A percentile compares a stretch with the other conserved stretches of the same genome.
phyloP scores from a whole-genome alignment of 768 basidiomycete genomes.

The Termitomyces sp. region DNA sequence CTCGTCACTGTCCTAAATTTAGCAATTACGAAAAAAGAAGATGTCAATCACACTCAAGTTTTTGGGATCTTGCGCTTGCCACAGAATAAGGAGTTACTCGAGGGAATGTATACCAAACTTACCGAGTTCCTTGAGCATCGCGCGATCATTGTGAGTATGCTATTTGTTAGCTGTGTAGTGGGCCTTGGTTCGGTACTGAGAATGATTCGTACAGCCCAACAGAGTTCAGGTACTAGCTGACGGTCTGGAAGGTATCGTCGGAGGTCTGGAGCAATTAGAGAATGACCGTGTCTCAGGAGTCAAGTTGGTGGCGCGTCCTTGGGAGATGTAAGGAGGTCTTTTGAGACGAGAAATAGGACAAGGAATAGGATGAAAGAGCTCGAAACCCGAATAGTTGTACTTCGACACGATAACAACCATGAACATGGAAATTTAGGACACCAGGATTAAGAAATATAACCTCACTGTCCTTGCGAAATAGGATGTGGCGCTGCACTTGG shows the following conservation, averaged over 20 bases:
- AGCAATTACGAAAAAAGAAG: constrained; percentile 28
- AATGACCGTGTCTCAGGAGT: constrained; percentile 34
- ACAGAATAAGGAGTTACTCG: constrained; percentile 10
- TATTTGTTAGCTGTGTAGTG: background rate
- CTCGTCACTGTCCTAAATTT: constrained; percentile 27
- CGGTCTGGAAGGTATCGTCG: constrained; percentile 35
- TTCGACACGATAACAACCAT: background rate
- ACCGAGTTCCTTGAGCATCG: constrained; percentile 21
- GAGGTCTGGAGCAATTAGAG: constrained; percentile 35
- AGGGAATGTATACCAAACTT: constrained; percentile 11
- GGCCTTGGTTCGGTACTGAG: background rate
- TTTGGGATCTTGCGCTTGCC: constrained; percentile 16
- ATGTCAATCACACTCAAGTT: constrained; percentile 11
- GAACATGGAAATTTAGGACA: background rate
- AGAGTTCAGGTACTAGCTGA: constrained; percentile 31
- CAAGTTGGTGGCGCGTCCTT: constrained; percentile 37
- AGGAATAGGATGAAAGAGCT: background rate
- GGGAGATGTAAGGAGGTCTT: background rate
- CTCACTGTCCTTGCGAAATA: too few relatives aligned
- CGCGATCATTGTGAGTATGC: constrained; percentile 20
- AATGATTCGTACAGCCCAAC: constrained; percentile 30
- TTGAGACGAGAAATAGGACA: background rate
- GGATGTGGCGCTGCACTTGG: too few relatives aligned
- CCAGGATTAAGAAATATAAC: background rate
- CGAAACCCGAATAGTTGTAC: background rate